Conservation (phyloP, 75 land plant genomes). For the Adiantum capillusveneris region DNA sequence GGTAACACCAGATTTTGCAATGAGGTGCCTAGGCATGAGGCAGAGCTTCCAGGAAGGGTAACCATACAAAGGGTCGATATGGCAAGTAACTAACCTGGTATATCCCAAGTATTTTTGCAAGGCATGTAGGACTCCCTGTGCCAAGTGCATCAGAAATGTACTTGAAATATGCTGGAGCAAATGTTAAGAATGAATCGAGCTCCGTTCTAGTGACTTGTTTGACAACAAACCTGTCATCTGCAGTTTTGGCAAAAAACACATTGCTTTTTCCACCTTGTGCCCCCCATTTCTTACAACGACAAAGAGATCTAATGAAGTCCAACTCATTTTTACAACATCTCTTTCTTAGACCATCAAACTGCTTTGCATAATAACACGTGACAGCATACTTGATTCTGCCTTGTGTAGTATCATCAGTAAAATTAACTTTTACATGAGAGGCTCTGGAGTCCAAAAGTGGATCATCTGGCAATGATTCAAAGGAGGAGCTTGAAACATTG, state of each 20-base stretch:
- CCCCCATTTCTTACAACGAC: constrained; percentile 86
- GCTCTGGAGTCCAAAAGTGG: constrained; percentile 15
- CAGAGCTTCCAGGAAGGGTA: too few relatives aligned
- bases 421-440: constrained; percentile 45
- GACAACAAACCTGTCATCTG: constrained; percentile 85
- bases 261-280: constrained; percentile 98
- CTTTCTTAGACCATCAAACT: constrained; percentile 70
- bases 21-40: not conserved
- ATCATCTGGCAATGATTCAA: constrained; percentile 53
- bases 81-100: constrained; percentile 84
- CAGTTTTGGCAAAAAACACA: constrained; percentile 88
- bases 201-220: constrained; percentile 92
- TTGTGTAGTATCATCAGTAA: constrained; percentile 41
- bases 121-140: constrained; percentile 84
- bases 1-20: too few relatives aligned
- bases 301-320: constrained; percentile 67
- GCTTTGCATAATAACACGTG: constrained; percentile 76
- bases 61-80: too few relatives aligned
- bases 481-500: constrained; percentile 34
- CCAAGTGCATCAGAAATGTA: constrained; percentile 56
- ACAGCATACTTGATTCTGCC: constrained; percentile 68
- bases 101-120: constrained; percentile 88
- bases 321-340: constrained; percentile 73
- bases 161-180: constrained; percentile 82
- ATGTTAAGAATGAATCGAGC: constrained; percentile 74